Conservation (phyloP, 257 asterid species). For the Voacanga thouarsii region DNA sequence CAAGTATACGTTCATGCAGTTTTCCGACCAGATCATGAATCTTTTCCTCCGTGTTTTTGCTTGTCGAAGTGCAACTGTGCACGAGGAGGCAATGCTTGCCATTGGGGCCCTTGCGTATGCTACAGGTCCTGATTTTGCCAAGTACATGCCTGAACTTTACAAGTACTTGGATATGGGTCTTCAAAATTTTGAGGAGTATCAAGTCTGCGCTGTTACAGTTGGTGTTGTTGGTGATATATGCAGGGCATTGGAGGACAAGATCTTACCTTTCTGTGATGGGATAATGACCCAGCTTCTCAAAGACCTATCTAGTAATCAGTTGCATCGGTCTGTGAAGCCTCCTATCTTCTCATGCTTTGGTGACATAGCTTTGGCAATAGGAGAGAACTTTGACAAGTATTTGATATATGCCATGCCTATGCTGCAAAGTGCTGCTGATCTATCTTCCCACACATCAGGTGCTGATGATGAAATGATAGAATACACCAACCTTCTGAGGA, state of each 20-base stretch:
- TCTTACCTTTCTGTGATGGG: conserved; percentile 31
- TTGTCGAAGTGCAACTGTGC: conserved; percentile 32
- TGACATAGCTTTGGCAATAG: conserved; percentile 30
- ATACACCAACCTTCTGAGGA: conserved; percentile 26
- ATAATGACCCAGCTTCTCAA: conserved; percentile 31
- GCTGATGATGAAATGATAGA: conserved; percentile 31
- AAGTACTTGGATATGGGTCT: conserved; percentile 35
- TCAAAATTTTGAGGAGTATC: conserved; percentile 34
- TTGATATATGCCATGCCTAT: conserved; percentile 31
- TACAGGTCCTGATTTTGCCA: conserved; percentile 23
- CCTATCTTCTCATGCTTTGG: conserved; percentile 36
- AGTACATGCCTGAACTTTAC: conserved; percentile 30
- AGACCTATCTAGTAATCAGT: conserved; percentile 26
- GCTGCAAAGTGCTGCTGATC: conserved; percentile 33
- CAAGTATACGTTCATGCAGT: conserved; percentile 25
- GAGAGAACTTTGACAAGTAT: conserved; percentile 32
- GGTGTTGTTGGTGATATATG: conserved; percentile 36
- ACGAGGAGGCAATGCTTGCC: conserved; percentile 35
- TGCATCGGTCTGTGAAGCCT: conserved; percentile 35
- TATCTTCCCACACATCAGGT: conserved; percentile 24
- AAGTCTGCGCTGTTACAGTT: conserved; percentile 32
- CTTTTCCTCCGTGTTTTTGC: conserved; percentile 30
- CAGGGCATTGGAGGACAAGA: conserved; percentile 29
- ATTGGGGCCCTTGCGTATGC: conserved; percentile 32
- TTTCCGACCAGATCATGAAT: conserved; percentile 25